Evolutionary conservation across 305 asterid genomes (phyloP).

Genomic region (Solanum aculeatissimum): DNA sequence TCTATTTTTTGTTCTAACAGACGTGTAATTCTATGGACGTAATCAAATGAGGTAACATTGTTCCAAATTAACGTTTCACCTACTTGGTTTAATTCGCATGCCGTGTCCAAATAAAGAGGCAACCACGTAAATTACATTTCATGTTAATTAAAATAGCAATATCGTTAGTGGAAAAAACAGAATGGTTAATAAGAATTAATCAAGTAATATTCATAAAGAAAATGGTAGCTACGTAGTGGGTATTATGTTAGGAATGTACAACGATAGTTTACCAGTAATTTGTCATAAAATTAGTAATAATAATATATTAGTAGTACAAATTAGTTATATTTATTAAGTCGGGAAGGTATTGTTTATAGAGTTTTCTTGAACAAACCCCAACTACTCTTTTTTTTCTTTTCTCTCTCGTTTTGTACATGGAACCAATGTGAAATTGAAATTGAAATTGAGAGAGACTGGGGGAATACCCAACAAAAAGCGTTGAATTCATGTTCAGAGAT

Average conservation of each 20-base stretch:
- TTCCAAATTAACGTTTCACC: neutral
- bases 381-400: neutral
- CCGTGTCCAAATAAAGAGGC: neutral
- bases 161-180: neutral
- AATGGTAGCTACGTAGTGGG: slow-evolving; percentile 1
- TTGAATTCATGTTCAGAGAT: slow-evolving; percentile 38
- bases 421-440: neutral
- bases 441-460: neutral
- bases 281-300: neutral
- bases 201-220: neutral
- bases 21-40: neutral
- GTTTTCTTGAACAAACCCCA: slow-evolving; percentile 1
- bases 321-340: neutral
- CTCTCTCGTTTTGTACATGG: neutral
- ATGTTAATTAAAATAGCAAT: neutral
- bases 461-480: slow-evolving; percentile 10
- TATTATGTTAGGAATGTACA: neutral
- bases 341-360: neutral
- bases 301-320: neutral
- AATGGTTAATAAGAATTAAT: neutral
- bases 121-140: neutral
- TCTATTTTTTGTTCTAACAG: neutral
- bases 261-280: slow-evolving; percentile 1
- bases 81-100: neutral
- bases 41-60: neutral